Conservation (phyloP, 2,329 filamentous ascomycete genomes). For the Aspergillus pseudoviridinutans region DNA sequence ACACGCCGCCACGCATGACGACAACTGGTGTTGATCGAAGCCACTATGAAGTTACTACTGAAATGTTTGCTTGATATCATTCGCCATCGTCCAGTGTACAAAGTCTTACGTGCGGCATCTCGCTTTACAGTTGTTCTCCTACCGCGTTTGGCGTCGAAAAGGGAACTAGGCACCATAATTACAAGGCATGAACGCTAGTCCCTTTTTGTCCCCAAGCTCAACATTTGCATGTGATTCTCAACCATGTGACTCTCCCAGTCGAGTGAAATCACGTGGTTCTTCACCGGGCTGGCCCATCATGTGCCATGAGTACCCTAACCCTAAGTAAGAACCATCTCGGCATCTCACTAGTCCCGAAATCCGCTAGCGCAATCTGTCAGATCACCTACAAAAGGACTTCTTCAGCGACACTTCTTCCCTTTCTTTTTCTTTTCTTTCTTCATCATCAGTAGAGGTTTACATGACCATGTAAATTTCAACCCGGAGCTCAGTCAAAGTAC, state of each 20-base stretch:
- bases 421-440: constrained; percentile 38
- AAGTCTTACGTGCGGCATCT: too few relatives aligned
- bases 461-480: constrained; percentile 46
- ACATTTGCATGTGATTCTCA: constrained; percentile 16
- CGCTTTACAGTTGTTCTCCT: not conserved
- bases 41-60: not conserved
- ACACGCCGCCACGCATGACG: not conserved
- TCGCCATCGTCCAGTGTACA: not conserved
- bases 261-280: not conserved
- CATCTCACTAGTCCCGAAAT: constrained; percentile 15
- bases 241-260: constrained; percentile 7
- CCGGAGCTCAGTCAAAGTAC: constrained; percentile 44
- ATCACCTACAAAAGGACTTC: constrained; percentile 27
- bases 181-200: not conserved
- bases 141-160: not conserved
- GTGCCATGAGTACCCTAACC: constrained; percentile 11
- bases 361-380: constrained; percentile 18
- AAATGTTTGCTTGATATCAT: not conserved
- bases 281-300: not conserved
- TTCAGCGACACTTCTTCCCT: constrained; percentile 11
- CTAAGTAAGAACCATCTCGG: constrained; percentile 5
- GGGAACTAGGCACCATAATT: not conserved
- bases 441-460: constrained; percentile 53
- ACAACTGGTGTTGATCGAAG: not conserved
- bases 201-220: not conserved